Evolutionary conservation across 208 protist genomes (phyloP), one percentile per base, ranked within the genome.

Genomic region (Trypanosomatidae sp.): DNA sequence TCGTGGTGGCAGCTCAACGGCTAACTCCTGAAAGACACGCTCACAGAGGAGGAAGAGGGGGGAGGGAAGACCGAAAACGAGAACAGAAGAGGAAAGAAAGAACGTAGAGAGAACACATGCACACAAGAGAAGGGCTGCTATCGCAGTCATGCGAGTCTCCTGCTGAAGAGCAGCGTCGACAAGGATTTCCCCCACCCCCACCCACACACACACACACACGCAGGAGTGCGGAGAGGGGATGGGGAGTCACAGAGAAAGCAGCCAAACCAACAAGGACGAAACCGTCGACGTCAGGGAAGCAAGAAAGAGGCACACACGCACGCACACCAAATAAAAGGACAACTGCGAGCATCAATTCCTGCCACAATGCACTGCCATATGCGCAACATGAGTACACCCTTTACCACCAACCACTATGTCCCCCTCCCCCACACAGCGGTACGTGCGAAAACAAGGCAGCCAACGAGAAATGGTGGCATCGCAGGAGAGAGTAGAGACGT

Each of bases 221-320:
- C 1, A 36, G 12, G 25, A 33, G 19, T 5, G 25, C 5, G 53
- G 25, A 58, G 25, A 2, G 53, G 10, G 53, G 0, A 4, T 12
- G 25, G 53, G 58, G 30, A 36, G 58, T 1, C 25, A 64, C 5
- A 64, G 55, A 25, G 68, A 72, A 60, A 52, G 22, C 36, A 64
- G 9, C 41, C 9, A 25, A 41, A 71, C 12, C 8, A 60, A 28
- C 41, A 59, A 46, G 25, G 17, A 70, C 33, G 46, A 46, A 43
- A 33, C 64, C n/a, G 41, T 44, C 10, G 6, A 19, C 47, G 66
- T 12, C 12, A 60, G 19, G 19, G 15, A n/a, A 62, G 55, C 44
- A 49, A 44, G 3, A 72, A 43, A 67, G 60, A 12, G 69, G 47
- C 6, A 50, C 15, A 49, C 4, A 9, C 2, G 10, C 19, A 62